A percentile compares a stretch with the other conserved stretches of the same genome.
Conservation (phyloP, 73 alveolate genomes). For the Halteria grandinella region DNA sequence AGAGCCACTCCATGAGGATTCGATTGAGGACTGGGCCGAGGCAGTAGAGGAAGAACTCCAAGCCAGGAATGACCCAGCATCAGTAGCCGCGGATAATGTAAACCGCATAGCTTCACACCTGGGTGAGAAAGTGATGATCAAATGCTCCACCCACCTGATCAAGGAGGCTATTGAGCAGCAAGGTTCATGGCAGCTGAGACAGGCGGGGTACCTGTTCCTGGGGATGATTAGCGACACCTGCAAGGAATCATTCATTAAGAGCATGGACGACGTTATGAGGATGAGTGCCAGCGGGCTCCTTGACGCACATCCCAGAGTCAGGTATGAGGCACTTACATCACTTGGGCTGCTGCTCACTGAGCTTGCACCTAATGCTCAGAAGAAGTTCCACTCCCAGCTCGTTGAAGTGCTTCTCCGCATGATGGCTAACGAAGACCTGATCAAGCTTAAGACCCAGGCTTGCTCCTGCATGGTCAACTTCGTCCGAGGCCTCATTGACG, state of each 20-base stretch:
- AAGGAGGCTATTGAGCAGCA: conserved; percentile 51
- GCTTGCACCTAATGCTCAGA: conserved; percentile 78
- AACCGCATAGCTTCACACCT: conserved; percentile 70
- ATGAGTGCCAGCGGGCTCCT: conserved; percentile 69
- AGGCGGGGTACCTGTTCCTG: conserved; percentile 64
- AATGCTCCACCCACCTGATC: conserved; percentile 55
- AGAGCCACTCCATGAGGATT: conserved; percentile 68
- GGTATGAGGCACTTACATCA: conserved; percentile 71
- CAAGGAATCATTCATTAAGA: conserved; percentile 60
- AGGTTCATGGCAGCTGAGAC: conserved; percentile 67
- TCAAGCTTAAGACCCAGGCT: conserved; percentile 70
- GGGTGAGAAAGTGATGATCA: conserved; percentile 74
- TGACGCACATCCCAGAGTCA: conserved; percentile 78
- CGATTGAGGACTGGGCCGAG: conserved; percentile 72
- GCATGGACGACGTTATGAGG: conserved; percentile 71
- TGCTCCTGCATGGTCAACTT: conserved; percentile 68
- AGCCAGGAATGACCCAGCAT: conserved; percentile 73
- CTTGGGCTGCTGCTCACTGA: conserved; percentile 73
- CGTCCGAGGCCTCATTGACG: conserved; percentile 73
- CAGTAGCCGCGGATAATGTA: conserved; percentile 64
- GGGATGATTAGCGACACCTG: conserved; percentile 78
- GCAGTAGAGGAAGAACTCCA: conserved; percentile 69
- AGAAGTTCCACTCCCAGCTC: conserved; percentile 68
- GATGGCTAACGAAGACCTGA: conserved; percentile 62
- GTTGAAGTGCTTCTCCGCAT: conserved; percentile 62